Evolutionary conservation across 2,329 filamentous ascomycete species (phyloP), one percentile per base, ranked within the genome.

Genomic region (Boeremia exigua): DNA sequence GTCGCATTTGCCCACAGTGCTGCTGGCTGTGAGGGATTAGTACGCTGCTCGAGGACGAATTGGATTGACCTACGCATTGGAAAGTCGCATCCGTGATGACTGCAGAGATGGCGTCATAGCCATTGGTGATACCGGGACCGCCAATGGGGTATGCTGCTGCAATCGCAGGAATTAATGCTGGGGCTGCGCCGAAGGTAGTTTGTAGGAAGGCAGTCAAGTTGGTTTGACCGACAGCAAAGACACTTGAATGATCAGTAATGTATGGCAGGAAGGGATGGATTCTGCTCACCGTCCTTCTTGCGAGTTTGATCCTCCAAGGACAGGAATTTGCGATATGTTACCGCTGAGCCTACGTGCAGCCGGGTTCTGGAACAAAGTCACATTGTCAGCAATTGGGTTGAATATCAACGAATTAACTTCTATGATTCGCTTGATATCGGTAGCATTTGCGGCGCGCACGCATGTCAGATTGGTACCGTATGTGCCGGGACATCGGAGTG

Each of bases 311-410:
- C 71, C 71, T 6, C 51, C 54, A 6, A 73, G 14, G 0, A 71
- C 59, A 2, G 71, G 71, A 11, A 73, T 59, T 2, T 59, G 49
- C 7, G 68, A 63, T n/a, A 71, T 66, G n/a, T 69, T 56, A 1
- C 67, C 61, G 5, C 52, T 57, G 5, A 64, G 38, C 15, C 62
- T 63, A 6, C 59, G 58, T 0, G 44, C 53, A 5, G 62, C 59
- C 8, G 65, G 62, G n/a, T 69, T 58, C 0, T 54, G 32, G 3
- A 69, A 53, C 6, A 63, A 38, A 1, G 68, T 73, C 3, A 57
- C 43, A 27, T 71, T 68, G 43, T 73, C 69, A 12, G 53, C 53
- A 0, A 60, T 44, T 0, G 63, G 63, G 15, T 40, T 55, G 54
- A 70, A 72, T 3, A 56, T 48, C 12, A 71, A 54, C 3, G 55